phyloP scores from a whole-genome alignment of 768 basidiomycete genomes.

The Leccinum pellstonianum region DNA sequence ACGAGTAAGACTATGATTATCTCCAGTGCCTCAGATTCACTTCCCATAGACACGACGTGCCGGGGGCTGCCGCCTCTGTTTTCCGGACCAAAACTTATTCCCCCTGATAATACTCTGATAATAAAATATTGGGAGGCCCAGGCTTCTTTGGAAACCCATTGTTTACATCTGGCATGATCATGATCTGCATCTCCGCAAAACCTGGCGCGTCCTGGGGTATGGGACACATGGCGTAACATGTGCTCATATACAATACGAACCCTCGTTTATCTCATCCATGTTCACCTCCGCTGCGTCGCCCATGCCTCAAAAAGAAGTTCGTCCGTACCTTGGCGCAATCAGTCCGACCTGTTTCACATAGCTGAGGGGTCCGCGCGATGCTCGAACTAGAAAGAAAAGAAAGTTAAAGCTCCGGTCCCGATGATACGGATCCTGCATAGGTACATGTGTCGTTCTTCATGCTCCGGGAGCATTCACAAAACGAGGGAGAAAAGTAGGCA shows the following conservation, averaged over 20 bases:
- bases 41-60: background rate
- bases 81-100: constrained; percentile 3
- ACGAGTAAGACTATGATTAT: too few relatives aligned
- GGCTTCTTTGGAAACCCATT: too few relatives aligned
- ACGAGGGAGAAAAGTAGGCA: background rate
- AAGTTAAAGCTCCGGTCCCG: constrained; percentile 10
- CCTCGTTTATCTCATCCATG: background rate
- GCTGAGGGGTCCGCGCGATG: background rate
- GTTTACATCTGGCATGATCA: too few relatives aligned
- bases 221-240: background rate
- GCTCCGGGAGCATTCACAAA: background rate
- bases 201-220: too few relatives aligned
- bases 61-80: background rate
- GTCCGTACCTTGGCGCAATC: background rate
- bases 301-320: background rate
- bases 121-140: background rate
- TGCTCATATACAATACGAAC: background rate
- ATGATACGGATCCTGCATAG: background rate
- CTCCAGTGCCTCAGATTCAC: too few relatives aligned
- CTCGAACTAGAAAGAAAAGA: background rate
- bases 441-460: background rate
- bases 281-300: background rate
- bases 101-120: background rate
- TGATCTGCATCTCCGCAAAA: too few relatives aligned
- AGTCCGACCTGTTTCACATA: background rate